phyloP scores from a whole-genome alignment of 1,284 basidiomycete genomes.

The Apiotrichum gamsii region DNA sequence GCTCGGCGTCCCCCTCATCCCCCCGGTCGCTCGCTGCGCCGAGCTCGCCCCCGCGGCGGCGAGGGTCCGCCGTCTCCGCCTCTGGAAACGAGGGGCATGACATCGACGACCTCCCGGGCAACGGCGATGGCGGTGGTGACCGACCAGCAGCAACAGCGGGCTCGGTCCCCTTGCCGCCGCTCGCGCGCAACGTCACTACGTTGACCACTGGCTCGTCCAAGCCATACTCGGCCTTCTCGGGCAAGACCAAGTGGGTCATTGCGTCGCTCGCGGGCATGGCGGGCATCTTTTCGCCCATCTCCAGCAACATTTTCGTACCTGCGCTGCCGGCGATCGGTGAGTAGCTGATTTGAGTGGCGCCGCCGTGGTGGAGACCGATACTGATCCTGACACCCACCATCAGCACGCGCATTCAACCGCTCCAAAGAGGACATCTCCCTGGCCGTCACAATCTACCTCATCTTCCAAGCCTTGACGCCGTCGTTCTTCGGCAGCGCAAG shows the following conservation, averaged over 20 bases:
- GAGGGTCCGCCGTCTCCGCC: no score
- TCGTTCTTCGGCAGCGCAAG: conserved; percentile 40
- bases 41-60: no score
- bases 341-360: no score
- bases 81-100: neutral
- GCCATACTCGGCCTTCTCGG: conserved; percentile 37
- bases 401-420: conserved; percentile 29
- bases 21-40: no score
- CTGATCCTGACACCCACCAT: no score
- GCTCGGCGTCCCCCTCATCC: no score
- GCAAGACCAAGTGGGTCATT: conserved; percentile 29
- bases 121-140: neutral
- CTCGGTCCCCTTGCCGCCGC: neutral
- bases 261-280: conserved; percentile 27
- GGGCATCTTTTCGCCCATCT: conserved; percentile 30
- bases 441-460: conserved; percentile 31
- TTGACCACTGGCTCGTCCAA: conserved; percentile 10
- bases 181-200: conserved; percentile 9
- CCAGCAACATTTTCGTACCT: conserved; percentile 16
- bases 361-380: no score
- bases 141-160: no score
- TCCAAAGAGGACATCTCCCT: conserved; percentile 38
- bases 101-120: neutral
- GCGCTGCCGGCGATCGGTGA: conserved; percentile 30
- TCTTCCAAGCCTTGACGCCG: conserved; percentile 37